Evolutionary conservation across 108 stramenopile genomes (phyloP), one percentile per base, ranked within the genome.

Genomic region (Cyclostephanos invisitatus): DNA sequence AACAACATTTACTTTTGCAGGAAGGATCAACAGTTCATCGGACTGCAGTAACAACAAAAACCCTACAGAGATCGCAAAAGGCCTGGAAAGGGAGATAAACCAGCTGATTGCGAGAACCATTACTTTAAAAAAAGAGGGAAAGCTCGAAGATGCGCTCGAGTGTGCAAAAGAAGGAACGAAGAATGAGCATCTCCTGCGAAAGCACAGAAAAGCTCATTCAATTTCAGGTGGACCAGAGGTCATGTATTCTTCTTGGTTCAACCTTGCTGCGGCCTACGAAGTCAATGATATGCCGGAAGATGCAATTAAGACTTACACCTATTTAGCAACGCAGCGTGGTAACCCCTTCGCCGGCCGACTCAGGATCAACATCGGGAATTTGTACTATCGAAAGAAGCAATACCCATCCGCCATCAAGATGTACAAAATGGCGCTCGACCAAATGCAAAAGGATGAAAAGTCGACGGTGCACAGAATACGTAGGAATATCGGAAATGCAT

Each of bases 341-440:
- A 40, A 66, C 78, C 62, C 75, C 55, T 49, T 71, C 24, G 55
- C 64, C 5, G 87, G 91, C 17, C 74, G 93, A 20, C 53, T 91
- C 17, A 76, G 92, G 18, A 86, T 93, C 22, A 96, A 96, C 83
- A 89, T 94, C 85, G 96, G 96, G 21, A 97, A 97, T 76, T 67
- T 97, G 28, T 87, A 94, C 77, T 95, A 85, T 74, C 67, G 78
- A 37, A 91, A 91, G 85, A 68, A 77, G 47, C 62, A 92, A 42
- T 97, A 91, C 71, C 61, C 84, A 27, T 44, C 91, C 64, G 96
- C 96, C 3, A 91, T 96, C 12, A 94, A 89, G 64, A 82, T 82
- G 77, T 97, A 95, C 78, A 76, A 91, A 36, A 96, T 95, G 95
- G 94, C 95, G 22, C 70, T 96, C 49, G 96, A 97, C 46, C 96